Conservation (phyloP, 805 yeast genomes). For the Myxozyma sirexii region DNA sequence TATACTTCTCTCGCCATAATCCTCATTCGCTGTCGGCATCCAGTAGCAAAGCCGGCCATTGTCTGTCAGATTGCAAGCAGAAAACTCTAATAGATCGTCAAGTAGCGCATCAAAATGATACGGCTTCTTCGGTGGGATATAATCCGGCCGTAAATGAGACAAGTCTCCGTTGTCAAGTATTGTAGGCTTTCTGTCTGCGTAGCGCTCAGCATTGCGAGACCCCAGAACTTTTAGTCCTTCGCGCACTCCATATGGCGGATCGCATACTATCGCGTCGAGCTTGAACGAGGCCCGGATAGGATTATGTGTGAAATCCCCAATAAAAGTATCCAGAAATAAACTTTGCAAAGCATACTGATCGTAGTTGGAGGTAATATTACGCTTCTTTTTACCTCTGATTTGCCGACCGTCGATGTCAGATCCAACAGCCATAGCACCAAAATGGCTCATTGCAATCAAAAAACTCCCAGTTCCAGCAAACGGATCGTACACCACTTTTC, state of each 20-base stretch:
- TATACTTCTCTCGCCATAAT: conserved; percentile 63
- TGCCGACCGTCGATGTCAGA: conserved; percentile 89
- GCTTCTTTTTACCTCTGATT: conserved; percentile 66
- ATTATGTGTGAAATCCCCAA: conserved; percentile 95
- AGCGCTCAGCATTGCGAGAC: conserved; percentile 67
- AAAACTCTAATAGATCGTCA: conserved; percentile 74
- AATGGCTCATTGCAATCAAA: conserved; percentile 81
- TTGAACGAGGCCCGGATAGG: conserved; percentile 64
- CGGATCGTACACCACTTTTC: conserved; percentile 83
- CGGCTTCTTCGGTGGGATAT: conserved; percentile 90
- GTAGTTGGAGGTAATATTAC: conserved; percentile 63
- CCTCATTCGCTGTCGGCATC: conserved; percentile 98
- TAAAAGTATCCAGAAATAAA: conserved; percentile 70
- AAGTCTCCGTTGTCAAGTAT: conserved; percentile 30
- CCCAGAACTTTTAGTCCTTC: conserved; percentile 95
- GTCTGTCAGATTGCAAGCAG: conserved; percentile 68
- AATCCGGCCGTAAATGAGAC: conserved; percentile 59
- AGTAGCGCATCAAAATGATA: conserved; percentile 76
- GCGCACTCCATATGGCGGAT: conserved; percentile 97
- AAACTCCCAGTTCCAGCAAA: conserved; percentile 97
- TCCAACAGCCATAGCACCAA: conserved; percentile 70
- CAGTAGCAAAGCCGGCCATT: conserved; percentile 88
- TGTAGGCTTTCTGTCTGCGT: conserved; percentile 51
- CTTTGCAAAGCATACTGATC: conserved; percentile 64
- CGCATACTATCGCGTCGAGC: conserved; percentile 85